These are phyloP conservation scores for Blastocystis sp. DNA, from an alignment of 352 stramenopile genomes.

Conservation along the genomic window DNA sequence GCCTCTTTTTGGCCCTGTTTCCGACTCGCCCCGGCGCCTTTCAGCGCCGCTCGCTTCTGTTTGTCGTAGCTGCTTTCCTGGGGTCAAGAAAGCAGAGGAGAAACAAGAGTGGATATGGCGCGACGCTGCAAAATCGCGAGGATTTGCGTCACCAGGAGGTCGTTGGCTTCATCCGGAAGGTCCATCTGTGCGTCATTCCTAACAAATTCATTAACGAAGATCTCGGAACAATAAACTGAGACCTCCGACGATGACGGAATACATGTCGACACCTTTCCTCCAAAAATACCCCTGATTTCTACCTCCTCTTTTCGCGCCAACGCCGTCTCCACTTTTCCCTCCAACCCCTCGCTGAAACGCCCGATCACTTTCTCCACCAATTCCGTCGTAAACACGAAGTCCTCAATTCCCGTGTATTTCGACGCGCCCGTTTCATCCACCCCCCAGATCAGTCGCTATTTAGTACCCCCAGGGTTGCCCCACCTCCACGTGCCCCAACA, in stretches of 20 bases:
- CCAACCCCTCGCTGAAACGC: background rate
- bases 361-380: background rate
- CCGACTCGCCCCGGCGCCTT: background rate
- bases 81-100: background rate
- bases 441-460: background rate
- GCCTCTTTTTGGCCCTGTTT: constrained; percentile 13
- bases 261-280: background rate
- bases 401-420: background rate
- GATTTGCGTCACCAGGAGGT: background rate
- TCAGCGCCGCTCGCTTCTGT: background rate
- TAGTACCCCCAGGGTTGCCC: background rate
- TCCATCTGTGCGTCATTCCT: background rate
- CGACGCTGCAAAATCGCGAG: background rate
- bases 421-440: background rate
- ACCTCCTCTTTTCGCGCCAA: background rate
- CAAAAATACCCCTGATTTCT: background rate
- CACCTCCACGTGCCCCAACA: background rate
- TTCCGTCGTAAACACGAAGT: background rate
- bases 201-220: background rate
- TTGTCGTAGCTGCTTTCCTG: background rate
- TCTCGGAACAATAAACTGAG: too few relatives aligned
- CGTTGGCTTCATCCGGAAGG: background rate
- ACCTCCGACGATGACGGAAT: background rate
- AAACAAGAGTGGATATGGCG: background rate
- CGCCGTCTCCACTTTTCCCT: background rate